Base-by-base conservation (phyloP, 352 stramenopile species). In the Peronospora farinosa region DNA sequence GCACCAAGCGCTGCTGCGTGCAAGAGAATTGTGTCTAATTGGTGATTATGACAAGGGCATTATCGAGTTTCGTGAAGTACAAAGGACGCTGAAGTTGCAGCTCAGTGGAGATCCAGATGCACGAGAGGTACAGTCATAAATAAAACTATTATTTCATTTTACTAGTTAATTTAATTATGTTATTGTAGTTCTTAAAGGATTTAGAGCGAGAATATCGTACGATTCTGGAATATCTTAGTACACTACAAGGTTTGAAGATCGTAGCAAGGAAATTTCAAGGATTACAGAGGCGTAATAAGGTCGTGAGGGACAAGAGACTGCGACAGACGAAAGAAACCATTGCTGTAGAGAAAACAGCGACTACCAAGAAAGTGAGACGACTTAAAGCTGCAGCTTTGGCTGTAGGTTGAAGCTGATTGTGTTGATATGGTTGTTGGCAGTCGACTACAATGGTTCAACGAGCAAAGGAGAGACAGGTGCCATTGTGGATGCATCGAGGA, bases 11-110 rank as follows among this genome's bases (percentile, higher is more conserved):
- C 63, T 88, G 15, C 47, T 86, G 50, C 72, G 74, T 11, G 74
- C 74, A 21, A 40, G 74, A 17, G 77, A 86, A 65, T 60, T 86
- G 40, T 88, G 72, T 64, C 64, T 86, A 11, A 42, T 86, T 5
- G 77, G 74, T 25, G 70, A 88, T 40, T 88, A 85, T 45, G 70
- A 78, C 3, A 47, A 23, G 2, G 74, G 77, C 1, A 49, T 86
- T 8, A 40, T 43, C 7, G 72, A 78, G 54, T 82, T 81, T 44
- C 54, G 51, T 15, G 40, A 50, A 4, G 63, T 69, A n/a, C 30
- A 69, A 30, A 55, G 65, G 45, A 53, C 59, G 12, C 30, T 83
- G 13, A 54, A 77, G 58, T 51, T 39, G 13, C 61, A 76, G 47
- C 57, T 63, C 15, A 40, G 57, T n/a, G 50, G 53, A 32, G 38